Percentiles rank a stretch among this genome's conserved stretches.
These are phyloP conservation scores for Ogataea sp. DNA, from an alignment of 805 yeast species.

Conservation along the genomic window DNA sequence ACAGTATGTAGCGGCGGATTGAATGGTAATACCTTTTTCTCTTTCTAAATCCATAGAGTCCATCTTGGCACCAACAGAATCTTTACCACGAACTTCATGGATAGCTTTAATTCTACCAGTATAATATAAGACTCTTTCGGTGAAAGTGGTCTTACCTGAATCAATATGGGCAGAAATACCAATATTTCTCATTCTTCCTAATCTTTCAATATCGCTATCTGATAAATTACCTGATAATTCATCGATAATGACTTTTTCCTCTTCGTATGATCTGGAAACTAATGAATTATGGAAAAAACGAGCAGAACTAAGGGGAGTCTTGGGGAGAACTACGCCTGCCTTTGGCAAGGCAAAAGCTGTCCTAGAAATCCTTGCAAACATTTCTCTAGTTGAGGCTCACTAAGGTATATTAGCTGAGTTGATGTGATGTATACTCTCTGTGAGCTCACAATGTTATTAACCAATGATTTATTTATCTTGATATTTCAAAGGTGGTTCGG, in stretches of 20 bases:
- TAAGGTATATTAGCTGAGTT: too few species aligned
- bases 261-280: slow-evolving; percentile 44
- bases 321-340: neutral
- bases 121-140: slow-evolving; percentile 92
- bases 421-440: too few species aligned
- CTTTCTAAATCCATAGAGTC: slow-evolving; percentile 98
- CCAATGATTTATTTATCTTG: too few species aligned
- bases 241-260: slow-evolving; percentile 64
- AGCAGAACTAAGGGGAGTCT: neutral
- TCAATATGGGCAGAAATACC: slow-evolving; percentile 98
- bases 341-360: neutral
- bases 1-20: slow-evolving; percentile 98
- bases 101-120: slow-evolving; percentile 96
- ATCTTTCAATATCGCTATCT: slow-evolving; percentile 41
- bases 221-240: slow-evolving; percentile 41
- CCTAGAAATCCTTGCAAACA: neutral
- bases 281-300: slow-evolving; percentile 28
- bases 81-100: slow-evolving; percentile 95
- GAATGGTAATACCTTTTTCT: slow-evolving; percentile 97
- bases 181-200: slow-evolving; percentile 73
- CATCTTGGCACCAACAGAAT: slow-evolving; percentile 98
- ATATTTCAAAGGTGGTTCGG: too few species aligned
- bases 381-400: neutral
- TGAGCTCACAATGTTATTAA: too few species aligned
- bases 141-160: slow-evolving; percentile 96